A percentile compares a stretch with the other conserved stretches of the same genome.
phyloP scores from a whole-genome alignment of 2,329 filamentous ascomycete genomes.

The Paecilomyces sp. region DNA sequence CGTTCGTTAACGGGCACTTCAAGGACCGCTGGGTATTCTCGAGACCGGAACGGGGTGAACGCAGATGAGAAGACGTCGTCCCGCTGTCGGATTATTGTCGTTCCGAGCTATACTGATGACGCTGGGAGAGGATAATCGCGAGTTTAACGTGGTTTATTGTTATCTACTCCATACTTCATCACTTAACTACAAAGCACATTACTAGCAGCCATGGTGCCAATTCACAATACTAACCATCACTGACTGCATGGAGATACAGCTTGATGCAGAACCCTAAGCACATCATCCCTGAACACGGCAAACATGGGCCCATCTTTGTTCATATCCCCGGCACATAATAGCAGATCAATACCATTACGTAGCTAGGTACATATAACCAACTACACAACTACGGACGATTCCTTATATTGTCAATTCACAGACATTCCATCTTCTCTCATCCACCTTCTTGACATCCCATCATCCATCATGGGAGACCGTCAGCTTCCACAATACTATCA shows the following conservation, averaged over 20 bases:
- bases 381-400: background rate
- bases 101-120: background rate
- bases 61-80: conserved; percentile 30
- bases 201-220: no score
- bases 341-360: background rate
- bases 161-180: background rate
- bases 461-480: conserved; percentile 6
- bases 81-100: conserved; percentile 9
- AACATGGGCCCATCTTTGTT: background rate
- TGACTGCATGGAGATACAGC: no score
- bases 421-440: background rate
- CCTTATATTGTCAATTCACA: background rate
- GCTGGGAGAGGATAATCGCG: background rate
- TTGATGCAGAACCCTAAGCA: background rate
- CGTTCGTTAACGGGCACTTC: conserved; percentile 24
- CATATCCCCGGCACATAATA: background rate
- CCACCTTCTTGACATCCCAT: background rate
- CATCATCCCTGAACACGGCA: background rate
- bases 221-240: no score
- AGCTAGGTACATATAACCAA: background rate
- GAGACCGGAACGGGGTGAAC: conserved; percentile 34
- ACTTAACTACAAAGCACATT: no score
- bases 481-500: conserved; percentile 18
- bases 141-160: background rate
- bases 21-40: conserved; percentile 37